These are phyloP conservation scores for Draba incana DNA, from an alignment of 345 rosid species.

Conservation along the genomic window DNA sequence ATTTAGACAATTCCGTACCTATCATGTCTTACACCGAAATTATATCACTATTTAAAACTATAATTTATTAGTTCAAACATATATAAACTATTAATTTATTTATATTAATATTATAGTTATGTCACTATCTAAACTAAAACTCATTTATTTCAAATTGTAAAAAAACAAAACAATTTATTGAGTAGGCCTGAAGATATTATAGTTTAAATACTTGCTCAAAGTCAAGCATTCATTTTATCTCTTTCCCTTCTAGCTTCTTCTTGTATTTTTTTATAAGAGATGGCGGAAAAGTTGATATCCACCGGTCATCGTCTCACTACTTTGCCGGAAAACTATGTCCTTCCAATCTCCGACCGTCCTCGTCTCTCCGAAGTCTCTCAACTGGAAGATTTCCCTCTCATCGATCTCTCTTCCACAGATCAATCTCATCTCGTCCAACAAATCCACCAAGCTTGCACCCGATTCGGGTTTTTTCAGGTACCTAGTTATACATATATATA, in stretches of 20 bases:
- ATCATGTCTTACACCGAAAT: too few species aligned
- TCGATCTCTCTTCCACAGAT: conserved; percentile 62
- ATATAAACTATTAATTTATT: too few species aligned
- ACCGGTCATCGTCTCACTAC: conserved; percentile 50
- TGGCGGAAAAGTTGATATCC: conserved; percentile 69
- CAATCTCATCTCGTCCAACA: conserved; percentile 47
- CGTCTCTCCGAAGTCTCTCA: conserved; percentile 57
- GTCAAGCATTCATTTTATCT: conserved; percentile 19
- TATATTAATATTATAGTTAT: too few species aligned
- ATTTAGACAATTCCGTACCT: too few species aligned
- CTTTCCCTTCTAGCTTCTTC: conserved; percentile 25
- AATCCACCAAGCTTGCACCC: conserved; percentile 57
- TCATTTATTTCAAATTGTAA: too few species aligned
- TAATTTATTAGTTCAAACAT: too few species aligned
- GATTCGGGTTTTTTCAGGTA: conserved; percentile 80
- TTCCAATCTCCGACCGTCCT: conserved; percentile 76
- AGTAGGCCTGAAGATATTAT: not conserved
- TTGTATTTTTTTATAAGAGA: conserved; percentile 29
- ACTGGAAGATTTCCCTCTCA: conserved; percentile 60
- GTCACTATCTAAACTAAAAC: too few species aligned
- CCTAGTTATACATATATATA: not conserved
- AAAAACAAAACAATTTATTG: not conserved
- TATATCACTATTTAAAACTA: too few species aligned
- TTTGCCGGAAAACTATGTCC: conserved; percentile 68
- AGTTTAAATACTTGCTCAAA: conserved; percentile 14